Conservation (phyloP, 2,329 filamentous ascomycete species). For the Talaromyces piceae region DNA sequence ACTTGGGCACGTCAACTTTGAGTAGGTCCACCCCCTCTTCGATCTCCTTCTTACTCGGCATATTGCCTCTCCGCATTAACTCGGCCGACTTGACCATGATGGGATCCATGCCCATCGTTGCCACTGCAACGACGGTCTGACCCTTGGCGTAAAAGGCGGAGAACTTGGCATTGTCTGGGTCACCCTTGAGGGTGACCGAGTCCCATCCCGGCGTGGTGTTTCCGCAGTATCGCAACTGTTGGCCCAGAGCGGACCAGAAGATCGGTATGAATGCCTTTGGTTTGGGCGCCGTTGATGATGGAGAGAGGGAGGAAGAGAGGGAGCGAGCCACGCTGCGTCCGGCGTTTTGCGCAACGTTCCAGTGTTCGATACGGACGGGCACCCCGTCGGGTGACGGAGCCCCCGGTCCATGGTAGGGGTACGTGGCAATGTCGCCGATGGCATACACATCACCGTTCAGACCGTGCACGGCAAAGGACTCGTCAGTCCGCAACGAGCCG, state of each 20-base stretch:
- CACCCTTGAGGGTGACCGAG: slow-evolving; percentile 71
- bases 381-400: slow-evolving; percentile 57
- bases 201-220: slow-evolving; percentile 79
- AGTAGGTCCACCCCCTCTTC: slow-evolving; percentile 44
- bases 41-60: slow-evolving; percentile 75
- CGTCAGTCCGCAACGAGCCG: slow-evolving; percentile 76
- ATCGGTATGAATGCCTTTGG: slow-evolving; percentile 77
- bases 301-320: slow-evolving; percentile 49
- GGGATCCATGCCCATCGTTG: slow-evolving; percentile 84
- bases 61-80: slow-evolving; percentile 73
- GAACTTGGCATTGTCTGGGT: slow-evolving; percentile 71
- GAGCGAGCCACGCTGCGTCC: slow-evolving; percentile 71
- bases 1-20: slow-evolving; percentile 21
- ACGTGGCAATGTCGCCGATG: slow-evolving; percentile 90
- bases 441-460: slow-evolving; percentile 74
- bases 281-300: slow-evolving; percentile 28
- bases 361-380: slow-evolving; percentile 84
- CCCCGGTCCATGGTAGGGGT: slow-evolving; percentile 86
- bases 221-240: slow-evolving; percentile 87
- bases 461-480: slow-evolving; percentile 62
- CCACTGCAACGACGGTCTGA: slow-evolving; percentile 81
- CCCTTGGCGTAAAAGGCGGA: slow-evolving; percentile 83
- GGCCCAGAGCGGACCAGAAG: slow-evolving; percentile 91
- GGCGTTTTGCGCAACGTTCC: slow-evolving; percentile 94
- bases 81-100: slow-evolving; percentile 75